phyloP scores from a whole-genome alignment of 768 basidiomycete genomes.

The Phanerochaete carnosa region DNA sequence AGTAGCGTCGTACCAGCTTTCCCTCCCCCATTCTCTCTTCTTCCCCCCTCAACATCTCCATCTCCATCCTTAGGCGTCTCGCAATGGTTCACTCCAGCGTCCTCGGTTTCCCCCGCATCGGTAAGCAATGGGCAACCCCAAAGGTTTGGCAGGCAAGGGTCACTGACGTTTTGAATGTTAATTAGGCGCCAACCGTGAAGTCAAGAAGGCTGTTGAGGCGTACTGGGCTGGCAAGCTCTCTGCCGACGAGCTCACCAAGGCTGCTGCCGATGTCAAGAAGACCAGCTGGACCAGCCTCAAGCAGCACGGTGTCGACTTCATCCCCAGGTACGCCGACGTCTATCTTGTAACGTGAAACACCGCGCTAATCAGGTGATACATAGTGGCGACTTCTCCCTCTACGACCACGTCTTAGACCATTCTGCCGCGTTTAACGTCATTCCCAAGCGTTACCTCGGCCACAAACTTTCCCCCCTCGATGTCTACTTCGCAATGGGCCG shows the following conservation, averaged over 20 bases:
- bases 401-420: slow-evolving; percentile 98
- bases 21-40: slow-evolving; percentile 11
- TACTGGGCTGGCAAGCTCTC: slow-evolving; percentile 95
- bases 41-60: slow-evolving; percentile 18
- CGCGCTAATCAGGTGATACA: slow-evolving; percentile 18
- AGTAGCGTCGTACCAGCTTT: slow-evolving; percentile 7
- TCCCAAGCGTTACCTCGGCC: slow-evolving; percentile 88
- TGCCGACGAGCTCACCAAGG: slow-evolving; percentile 84
- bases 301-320: slow-evolving; percentile 78
- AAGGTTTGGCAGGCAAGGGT: background rate
- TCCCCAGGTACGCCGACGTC: slow-evolving; percentile 73
- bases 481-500: slow-evolving; percentile 99
- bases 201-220: slow-evolving; percentile 97
- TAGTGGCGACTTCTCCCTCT: slow-evolving; percentile 97
- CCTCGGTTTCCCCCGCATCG: slow-evolving; percentile 59
- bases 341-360: slow-evolving; percentile 13
- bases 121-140: slow-evolving; percentile 24
- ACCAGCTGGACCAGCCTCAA: slow-evolving; percentile 85
- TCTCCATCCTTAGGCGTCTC: slow-evolving; percentile 14
- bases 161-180: slow-evolving; percentile 1
- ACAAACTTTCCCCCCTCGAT: slow-evolving; percentile 85
- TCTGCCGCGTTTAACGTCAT: slow-evolving; percentile 95
- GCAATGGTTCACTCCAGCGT: slow-evolving; percentile 48
- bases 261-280: slow-evolving; percentile 85
- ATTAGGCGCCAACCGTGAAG: slow-evolving; percentile 87